These are phyloP conservation scores for Neoscytalidium dimidiatum DNA, from an alignment of 2,329 filamentous ascomycete species.

Conservation along the genomic window DNA sequence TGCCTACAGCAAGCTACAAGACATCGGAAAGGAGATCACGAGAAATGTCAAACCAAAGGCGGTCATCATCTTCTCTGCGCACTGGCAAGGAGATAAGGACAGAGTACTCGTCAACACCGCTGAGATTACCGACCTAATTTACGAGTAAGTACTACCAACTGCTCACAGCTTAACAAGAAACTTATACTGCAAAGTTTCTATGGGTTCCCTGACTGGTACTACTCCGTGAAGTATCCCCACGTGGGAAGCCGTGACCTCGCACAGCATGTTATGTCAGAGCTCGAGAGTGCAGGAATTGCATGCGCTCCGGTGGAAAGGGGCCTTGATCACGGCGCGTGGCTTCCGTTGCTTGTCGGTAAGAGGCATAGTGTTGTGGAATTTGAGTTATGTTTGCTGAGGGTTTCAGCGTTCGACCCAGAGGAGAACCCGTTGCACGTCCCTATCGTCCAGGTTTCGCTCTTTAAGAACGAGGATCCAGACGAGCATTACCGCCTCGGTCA, in stretches of 20 bases:
- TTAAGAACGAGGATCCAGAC: conserved; percentile 22
- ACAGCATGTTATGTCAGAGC: conserved; percentile 55
- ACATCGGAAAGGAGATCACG: conserved; percentile 71
- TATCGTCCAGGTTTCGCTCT: conserved; percentile 25
- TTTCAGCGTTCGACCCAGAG: conserved; percentile 37
- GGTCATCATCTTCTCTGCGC: conserved; percentile 74
- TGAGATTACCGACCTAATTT: conserved; percentile 66
- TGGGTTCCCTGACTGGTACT: conserved; percentile 67
- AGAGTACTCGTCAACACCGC: conserved; percentile 67
- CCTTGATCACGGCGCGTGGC: conserved; percentile 76
- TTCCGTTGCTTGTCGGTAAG: conserved; percentile 60
- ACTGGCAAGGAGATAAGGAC: conserved; percentile 66
- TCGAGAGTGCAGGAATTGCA: conserved; percentile 60
- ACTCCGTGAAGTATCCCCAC: conserved; percentile 65
- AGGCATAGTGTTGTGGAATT: conserved; percentile 23
- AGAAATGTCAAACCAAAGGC: conserved; percentile 69
- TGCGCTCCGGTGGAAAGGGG: conserved; percentile 63
- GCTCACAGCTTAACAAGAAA: not conserved
- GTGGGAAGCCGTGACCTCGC: conserved; percentile 61
- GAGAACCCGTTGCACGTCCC: conserved; percentile 39
- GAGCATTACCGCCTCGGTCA: conserved; percentile 24
- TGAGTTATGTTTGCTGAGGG: not conserved
- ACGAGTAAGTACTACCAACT: conserved; percentile 47
- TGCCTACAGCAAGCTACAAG: conserved; percentile 64
- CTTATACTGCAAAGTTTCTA: conserved; percentile 51